phyloP scores from a whole-genome alignment of 176 grass and related monocot species.

The Areca catechu region DNA sequence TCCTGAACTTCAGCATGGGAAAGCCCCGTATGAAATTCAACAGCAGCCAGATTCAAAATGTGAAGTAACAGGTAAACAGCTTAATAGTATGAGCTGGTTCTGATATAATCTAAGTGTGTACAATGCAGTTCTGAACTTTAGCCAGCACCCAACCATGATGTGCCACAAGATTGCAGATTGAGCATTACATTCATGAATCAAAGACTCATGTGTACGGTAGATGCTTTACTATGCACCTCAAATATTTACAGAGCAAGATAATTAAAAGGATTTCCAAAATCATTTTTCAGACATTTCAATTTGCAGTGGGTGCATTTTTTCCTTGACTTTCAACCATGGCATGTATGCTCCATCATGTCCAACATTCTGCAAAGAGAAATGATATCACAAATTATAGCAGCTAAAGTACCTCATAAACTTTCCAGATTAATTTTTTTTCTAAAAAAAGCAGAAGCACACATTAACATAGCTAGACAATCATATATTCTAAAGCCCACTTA shows the following conservation, averaged over 20 bases:
- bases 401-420: too few relatives aligned
- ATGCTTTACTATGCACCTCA: too few relatives aligned
- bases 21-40: constrained; percentile 91
- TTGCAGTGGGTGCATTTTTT: too few relatives aligned
- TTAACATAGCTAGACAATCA: too few relatives aligned
- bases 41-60: constrained; percentile 55
- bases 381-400: constrained; percentile 3
- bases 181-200: background rate
- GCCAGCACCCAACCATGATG: background rate
- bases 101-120: constrained; percentile 16
- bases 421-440: too few relatives aligned
- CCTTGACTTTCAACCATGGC: constrained; percentile 29
- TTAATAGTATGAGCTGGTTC: constrained; percentile 10
- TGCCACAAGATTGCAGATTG: constrained; percentile 1
- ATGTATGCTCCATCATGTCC: constrained; percentile 40
- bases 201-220: background rate
- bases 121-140: background rate
- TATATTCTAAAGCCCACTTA: too few relatives aligned
- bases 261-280: too few relatives aligned
- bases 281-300: too few relatives aligned
- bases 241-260: too few relatives aligned
- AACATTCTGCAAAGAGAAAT: constrained; percentile 41
- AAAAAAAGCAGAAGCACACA: too few relatives aligned
- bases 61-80: constrained; percentile 6
- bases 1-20: constrained; percentile 96